Evolutionary conservation across 2,329 filamentous ascomycete genomes (phyloP).

Genomic region (Ciborinia camelliae): DNA sequence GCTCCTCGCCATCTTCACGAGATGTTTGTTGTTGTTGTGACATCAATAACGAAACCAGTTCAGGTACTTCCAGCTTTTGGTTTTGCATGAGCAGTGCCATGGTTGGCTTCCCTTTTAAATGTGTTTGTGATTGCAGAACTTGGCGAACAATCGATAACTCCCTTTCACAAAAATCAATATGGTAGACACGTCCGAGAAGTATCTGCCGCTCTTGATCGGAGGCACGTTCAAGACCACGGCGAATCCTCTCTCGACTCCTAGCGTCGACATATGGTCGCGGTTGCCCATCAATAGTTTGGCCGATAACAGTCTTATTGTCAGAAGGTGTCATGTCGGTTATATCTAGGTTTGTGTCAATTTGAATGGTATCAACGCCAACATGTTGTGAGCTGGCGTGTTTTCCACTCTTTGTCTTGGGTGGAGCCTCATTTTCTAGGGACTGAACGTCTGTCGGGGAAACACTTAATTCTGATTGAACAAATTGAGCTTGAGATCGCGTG

Average conservation of each 20-base stretch:
- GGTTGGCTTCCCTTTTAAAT: constrained; percentile 2
- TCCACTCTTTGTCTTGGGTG: background rate
- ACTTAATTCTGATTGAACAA: background rate
- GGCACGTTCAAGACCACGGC: constrained; percentile 18
- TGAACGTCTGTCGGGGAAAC: background rate
- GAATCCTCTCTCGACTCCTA: constrained; percentile 13
- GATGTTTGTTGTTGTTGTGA: background rate
- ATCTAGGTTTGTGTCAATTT: background rate
- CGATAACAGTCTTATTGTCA: background rate
- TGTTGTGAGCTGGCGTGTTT: background rate
- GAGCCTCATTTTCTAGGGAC: background rate
- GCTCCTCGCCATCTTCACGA: constrained; percentile 46
- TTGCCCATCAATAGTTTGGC: background rate
- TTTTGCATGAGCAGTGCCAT: constrained; percentile 10
- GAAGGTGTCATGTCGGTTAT: background rate
- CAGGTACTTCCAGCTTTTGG: constrained; percentile 13
- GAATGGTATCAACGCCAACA: background rate
- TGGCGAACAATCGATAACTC: constrained; percentile 19
- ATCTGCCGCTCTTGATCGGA: constrained; percentile 2
- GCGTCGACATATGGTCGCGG: constrained; percentile 21
- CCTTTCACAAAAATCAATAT: constrained; percentile 26
- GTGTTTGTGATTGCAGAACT: background rate
- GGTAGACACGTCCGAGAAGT: constrained; percentile 11
- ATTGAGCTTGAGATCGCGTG: background rate
- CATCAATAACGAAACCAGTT: constrained; percentile 5